Evolutionary conservation across 345 rosid species (phyloP).

Genomic region (Corchorus olitorius): DNA sequence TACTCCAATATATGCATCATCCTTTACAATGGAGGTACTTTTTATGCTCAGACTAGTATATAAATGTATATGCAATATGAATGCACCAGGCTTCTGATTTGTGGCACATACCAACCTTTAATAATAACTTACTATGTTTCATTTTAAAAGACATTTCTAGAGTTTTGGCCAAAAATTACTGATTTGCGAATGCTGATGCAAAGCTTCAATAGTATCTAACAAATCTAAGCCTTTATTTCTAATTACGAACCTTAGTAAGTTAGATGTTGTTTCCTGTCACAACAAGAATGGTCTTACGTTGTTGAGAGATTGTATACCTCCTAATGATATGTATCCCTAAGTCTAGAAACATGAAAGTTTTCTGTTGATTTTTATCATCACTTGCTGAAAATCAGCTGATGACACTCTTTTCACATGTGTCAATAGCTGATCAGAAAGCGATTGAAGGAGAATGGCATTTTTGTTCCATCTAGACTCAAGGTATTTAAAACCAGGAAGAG

Average conservation of each 20-base stretch:
- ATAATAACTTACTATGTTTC: neutral
- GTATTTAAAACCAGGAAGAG: slow-evolving; percentile 62
- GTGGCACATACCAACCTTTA: slow-evolving; percentile 1
- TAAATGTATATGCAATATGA: neutral
- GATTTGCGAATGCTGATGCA: slow-evolving; percentile 7
- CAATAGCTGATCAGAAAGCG: slow-evolving; percentile 89
- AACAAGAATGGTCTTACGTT: neutral
- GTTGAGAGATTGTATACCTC: neutral
- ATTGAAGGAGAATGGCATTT: slow-evolving; percentile 93
- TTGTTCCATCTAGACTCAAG: slow-evolving; percentile 88
- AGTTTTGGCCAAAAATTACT: slow-evolving; percentile 11
- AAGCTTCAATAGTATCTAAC: slow-evolving; percentile 7
- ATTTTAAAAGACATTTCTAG: neutral
- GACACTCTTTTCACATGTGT: slow-evolving; percentile 19
- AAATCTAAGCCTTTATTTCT: slow-evolving; percentile 1
- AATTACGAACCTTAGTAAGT: neutral
- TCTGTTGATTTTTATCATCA: neutral
- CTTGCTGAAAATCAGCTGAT: slow-evolving; percentile 8
- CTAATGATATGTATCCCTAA: neutral
- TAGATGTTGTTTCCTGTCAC: slow-evolving; percentile 2
- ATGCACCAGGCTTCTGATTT: neutral
- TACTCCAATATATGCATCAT: slow-evolving; percentile 91
- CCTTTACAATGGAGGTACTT: slow-evolving; percentile 97
- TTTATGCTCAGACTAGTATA: neutral
- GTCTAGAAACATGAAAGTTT: slow-evolving; percentile 3